These are phyloP conservation scores for Hanseniaspora pseudoguilliermondii DNA, from an alignment of 805 yeast species.

Conservation along the genomic window DNA sequence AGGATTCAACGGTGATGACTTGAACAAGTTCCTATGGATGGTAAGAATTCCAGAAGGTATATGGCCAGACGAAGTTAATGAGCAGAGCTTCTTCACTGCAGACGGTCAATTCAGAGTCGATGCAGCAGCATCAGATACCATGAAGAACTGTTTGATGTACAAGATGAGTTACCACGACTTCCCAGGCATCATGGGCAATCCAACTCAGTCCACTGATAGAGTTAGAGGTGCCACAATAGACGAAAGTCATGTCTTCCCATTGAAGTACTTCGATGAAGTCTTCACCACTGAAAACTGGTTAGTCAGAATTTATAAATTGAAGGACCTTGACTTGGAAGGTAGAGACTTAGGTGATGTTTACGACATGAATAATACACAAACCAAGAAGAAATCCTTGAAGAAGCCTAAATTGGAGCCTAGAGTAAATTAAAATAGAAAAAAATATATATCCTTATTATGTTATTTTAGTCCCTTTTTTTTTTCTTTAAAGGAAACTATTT, in stretches of 20 bases:
- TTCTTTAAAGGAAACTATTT: constrained; percentile 17
- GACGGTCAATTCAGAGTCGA: constrained; percentile 85
- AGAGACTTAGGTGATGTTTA: constrained; percentile 56
- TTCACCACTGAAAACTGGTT: constrained; percentile 95
- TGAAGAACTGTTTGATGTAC: constrained; percentile 86
- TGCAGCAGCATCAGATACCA: constrained; percentile 62
- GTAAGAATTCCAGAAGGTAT: constrained; percentile 96
- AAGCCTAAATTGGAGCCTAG: constrained; percentile 45
- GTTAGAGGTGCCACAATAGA: constrained; percentile 76
- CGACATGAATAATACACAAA: constrained; percentile 33
- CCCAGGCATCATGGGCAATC: constrained; percentile 48
- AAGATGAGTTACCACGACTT: constrained; percentile 86
- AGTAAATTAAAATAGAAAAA: constrained; percentile 7
- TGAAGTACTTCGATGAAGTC: constrained; percentile 81
- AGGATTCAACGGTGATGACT: constrained; percentile 92
- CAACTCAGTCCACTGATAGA: constrained; percentile 58
- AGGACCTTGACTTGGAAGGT: constrained; percentile 76
- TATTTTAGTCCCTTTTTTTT: constrained; percentile 8
- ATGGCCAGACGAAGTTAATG: constrained; percentile 97
- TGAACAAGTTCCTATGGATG: constrained; percentile 98
- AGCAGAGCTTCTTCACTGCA: constrained; percentile 69
- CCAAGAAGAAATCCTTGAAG: constrained; percentile 33
- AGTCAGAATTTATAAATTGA: constrained; percentile 85
- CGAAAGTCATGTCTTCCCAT: constrained; percentile 34
- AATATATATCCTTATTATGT: neutral